Conservation (phyloP, 176 grass and related monocot genomes). For the Puya raimondii region DNA sequence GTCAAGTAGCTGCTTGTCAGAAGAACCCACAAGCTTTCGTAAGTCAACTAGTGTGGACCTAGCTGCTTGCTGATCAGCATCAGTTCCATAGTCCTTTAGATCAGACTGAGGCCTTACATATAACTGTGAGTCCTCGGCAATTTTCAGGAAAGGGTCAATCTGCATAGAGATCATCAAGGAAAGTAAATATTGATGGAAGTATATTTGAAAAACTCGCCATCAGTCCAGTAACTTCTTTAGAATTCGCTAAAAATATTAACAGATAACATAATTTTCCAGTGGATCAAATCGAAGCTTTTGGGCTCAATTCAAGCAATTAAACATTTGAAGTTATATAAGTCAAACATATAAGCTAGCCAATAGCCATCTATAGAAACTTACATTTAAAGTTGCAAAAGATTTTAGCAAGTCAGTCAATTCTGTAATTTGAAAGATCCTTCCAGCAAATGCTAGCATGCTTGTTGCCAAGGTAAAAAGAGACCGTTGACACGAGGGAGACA, state of each 20-base stretch:
- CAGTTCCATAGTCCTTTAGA: constrained; percentile 62
- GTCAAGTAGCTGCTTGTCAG: constrained; percentile 56
- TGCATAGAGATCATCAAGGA: constrained; percentile 26
- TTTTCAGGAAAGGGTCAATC: constrained; percentile 82
- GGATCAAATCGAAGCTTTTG: no score
- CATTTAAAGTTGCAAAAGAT: constrained; percentile 45
- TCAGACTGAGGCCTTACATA: constrained; percentile 79
- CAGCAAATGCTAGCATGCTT: constrained; percentile 72
- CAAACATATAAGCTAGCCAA: not conserved
- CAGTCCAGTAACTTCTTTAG: not conserved
- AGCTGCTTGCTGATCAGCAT: constrained; percentile 58
- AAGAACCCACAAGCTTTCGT: constrained; percentile 33
- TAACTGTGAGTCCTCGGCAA: constrained; percentile 85
- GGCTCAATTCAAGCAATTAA: no score
- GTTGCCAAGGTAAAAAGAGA: constrained; percentile 71
- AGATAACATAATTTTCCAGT: no score
- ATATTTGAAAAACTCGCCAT: not conserved
- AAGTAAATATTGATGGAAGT: constrained; percentile 12
- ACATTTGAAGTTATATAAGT: not conserved
- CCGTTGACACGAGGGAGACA: constrained; percentile 55
- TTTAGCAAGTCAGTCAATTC: constrained; percentile 54
- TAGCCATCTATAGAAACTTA: constrained; percentile 20
- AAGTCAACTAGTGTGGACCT: constrained; percentile 52
- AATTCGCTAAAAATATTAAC: no score
- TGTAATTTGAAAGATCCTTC: constrained; percentile 63